These are phyloP conservation scores for Stylosanthes scabra DNA, from an alignment of 331 rosid genomes.

Conservation along the genomic window DNA sequence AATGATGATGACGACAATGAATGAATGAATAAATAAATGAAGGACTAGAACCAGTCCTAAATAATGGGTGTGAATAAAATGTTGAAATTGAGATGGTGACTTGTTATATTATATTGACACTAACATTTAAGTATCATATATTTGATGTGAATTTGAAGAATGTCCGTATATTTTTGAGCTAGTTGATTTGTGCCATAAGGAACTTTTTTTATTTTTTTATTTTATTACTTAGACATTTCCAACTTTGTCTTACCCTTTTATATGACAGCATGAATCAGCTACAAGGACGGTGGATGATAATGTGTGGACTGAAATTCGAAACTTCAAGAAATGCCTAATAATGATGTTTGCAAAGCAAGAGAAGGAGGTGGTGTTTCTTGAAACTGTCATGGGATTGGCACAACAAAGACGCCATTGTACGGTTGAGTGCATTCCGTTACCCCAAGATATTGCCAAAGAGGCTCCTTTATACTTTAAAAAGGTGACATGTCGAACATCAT, in stretches of 20 bases:
- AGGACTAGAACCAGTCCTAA: not conserved
- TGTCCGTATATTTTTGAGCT: constrained; percentile 7
- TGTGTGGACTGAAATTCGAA: constrained; percentile 85
- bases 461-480: constrained; percentile 89
- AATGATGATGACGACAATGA: constrained; percentile 14
- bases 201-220: constrained; percentile 27
- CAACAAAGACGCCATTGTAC: constrained; percentile 78
- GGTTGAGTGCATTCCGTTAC: constrained; percentile 88
- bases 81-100: constrained; percentile 4
- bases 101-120: not conserved
- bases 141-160: constrained; percentile 22
- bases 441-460: constrained; percentile 74
- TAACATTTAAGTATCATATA: not conserved
- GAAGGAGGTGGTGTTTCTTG: constrained; percentile 86
- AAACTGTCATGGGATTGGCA: constrained; percentile 84
- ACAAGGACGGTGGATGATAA: constrained; percentile 77
- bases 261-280: constrained; percentile 81
- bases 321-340: constrained; percentile 92
- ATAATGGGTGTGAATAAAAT: not conserved
- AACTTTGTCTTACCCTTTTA: constrained; percentile 31
- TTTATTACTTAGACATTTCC: constrained; percentile 17
- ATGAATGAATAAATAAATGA: not conserved
- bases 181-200: constrained; percentile 7
- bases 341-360: constrained; percentile 93
- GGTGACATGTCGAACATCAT: constrained; percentile 49